A percentile compares a stretch with the other conserved stretches of the same genome.
Conservation (phyloP, 1,284 basidiomycete species). For the Melampsora larici-populina region DNA sequence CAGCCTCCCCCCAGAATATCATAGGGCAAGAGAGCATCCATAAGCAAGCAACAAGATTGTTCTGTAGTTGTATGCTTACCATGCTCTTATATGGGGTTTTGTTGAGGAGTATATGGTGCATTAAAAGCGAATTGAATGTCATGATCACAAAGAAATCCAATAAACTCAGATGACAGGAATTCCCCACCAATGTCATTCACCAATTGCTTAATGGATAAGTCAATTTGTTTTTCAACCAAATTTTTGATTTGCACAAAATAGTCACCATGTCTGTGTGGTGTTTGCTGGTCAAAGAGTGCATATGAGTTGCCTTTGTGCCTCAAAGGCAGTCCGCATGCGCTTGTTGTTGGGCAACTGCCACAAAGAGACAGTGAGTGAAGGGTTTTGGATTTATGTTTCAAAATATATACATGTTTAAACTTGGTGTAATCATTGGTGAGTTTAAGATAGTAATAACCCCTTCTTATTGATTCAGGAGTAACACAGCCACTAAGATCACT, state of each 20-base stretch:
- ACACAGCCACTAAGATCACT: too few relatives aligned
- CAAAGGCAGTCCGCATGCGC: too few relatives aligned
- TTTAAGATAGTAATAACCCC: neutral
- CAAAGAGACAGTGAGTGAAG: neutral
- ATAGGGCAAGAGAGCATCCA: conserved; percentile 49
- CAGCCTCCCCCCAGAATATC: conserved; percentile 54
- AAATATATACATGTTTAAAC: conserved; percentile 4
- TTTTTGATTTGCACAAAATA: neutral
- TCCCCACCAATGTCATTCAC: conserved; percentile 53
- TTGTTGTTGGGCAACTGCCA: too few relatives aligned
- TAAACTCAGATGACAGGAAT: conserved; percentile 49
- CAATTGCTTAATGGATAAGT: conserved; percentile 51
- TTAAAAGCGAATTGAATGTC: conserved; percentile 53
- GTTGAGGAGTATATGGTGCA: conserved; percentile 54
- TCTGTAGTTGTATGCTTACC: conserved; percentile 51
- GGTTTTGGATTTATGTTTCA: too few relatives aligned
- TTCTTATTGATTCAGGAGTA: neutral
- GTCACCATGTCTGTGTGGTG: too few relatives aligned
- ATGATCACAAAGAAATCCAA: conserved; percentile 47
- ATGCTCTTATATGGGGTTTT: too few relatives aligned
- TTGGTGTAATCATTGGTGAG: neutral
- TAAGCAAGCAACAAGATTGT: conserved; percentile 49
- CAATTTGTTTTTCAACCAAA: conserved; percentile 46
- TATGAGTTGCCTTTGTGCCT: too few relatives aligned
- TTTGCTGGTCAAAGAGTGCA: too few relatives aligned